Base-by-base conservation (phyloP, 768 basidiomycete genomes). In the Amylocystis lapponica region DNA sequence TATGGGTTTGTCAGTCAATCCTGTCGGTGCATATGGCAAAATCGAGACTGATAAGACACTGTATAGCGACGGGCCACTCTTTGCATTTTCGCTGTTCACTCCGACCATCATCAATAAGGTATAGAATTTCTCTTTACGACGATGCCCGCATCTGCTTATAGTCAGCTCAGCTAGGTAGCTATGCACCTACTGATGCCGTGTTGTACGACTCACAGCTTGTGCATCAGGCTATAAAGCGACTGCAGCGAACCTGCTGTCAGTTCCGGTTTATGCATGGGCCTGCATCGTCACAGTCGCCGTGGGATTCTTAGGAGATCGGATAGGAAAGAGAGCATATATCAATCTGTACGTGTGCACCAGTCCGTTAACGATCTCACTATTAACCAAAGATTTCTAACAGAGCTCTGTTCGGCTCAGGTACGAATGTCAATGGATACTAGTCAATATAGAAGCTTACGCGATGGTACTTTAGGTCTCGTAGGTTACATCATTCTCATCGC, bases 191-290 rank as follows among this genome's bases (percentile, higher is more conserved):
- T n/a, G n/a, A n/a, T n/a, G n/a, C n/a, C n/a, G n/a, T n/a, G n/a
- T n/a, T n/a, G n/a, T n/a, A n/a, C 31, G 10, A n/a, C n/a, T n/a
- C n/a, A n/a, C n/a, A n/a, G n/a, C n/a, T n/a, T n/a, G n/a, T n/a
- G n/a, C 43, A 27, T 31, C 45, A 75, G 82, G 81, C 3, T 84
- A 73, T 64, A 60, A 64, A 29, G 77, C 83, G 10, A 86, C 82
- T 1, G 60, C 67, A 20, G 83, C 86, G 2, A 88, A 89, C 54
- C 59, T 89, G 10, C 67, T 90, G 13, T 83, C 83, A 0, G 84
- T 88, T 3, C 86, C 86, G 2, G 81, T 87, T 22, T 88, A 88
- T 55, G 75, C 71, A 5, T 85, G 81, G 75, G 78, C 80, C 16
- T 83, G 83, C 51, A 58, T 84, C 27, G 65, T 84, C 53, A 88